These are phyloP conservation scores for Mortierella sp. DNA, from an alignment of 371 early-diverging fungal genomes.

Conservation along the genomic window DNA sequence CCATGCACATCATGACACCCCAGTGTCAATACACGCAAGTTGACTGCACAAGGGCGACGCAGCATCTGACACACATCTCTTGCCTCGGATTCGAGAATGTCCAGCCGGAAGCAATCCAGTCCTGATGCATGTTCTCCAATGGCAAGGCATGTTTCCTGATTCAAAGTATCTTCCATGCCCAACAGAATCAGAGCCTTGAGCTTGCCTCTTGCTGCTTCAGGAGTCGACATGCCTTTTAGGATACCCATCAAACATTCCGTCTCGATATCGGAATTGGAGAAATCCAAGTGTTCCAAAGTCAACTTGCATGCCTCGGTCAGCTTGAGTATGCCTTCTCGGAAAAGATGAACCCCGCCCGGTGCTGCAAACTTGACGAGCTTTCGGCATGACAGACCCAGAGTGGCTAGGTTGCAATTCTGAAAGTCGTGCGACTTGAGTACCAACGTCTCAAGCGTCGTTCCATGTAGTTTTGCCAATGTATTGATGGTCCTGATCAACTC, in stretches of 20 bases:
- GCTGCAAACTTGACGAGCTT: constrained; percentile 38
- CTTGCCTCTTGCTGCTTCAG: constrained; percentile 36
- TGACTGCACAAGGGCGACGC: constrained; percentile 23
- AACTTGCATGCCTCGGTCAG: constrained; percentile 42
- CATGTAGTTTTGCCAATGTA: constrained; percentile 20
- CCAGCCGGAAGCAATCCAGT: constrained; percentile 49
- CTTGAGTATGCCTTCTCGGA: constrained; percentile 29
- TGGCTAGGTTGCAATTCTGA: constrained; percentile 38
- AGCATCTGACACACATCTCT: constrained; percentile 42
- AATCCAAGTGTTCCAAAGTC: constrained; percentile 51
- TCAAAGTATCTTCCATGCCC: constrained; percentile 52
- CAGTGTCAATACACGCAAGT: constrained; percentile 44
- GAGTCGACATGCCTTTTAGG: constrained; percentile 37
- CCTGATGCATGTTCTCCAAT: constrained; percentile 45
- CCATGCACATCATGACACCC: constrained; percentile 51
- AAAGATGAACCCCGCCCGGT: constrained; percentile 42
- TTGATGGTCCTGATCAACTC: constrained; percentile 33
- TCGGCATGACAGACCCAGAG: constrained; percentile 32
- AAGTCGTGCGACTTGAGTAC: constrained; percentile 52
- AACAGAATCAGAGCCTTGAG: constrained; percentile 41
- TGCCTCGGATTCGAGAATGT: constrained; percentile 52
- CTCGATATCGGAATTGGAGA: constrained; percentile 51
- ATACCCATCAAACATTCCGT: constrained; percentile 30
- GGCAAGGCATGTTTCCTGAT: constrained; percentile 43
- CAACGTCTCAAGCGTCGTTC: constrained; percentile 31